Evolutionary conservation across 176 grass and related monocot genomes (phyloP).

Genomic region (Aegilops speltoides): DNA sequence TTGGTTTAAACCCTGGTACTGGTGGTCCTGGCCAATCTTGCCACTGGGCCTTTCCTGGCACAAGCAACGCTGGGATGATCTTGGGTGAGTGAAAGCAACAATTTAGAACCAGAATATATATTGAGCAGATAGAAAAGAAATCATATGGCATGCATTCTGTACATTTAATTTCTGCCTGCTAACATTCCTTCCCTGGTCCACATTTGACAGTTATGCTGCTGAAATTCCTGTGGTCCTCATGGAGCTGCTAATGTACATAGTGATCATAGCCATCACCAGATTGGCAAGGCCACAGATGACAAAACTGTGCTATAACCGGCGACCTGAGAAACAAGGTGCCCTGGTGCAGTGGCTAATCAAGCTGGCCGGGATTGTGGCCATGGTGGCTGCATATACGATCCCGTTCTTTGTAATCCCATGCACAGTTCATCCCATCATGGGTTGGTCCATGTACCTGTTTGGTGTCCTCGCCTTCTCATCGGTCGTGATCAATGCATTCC

Average conservation of each 20-base stretch:
- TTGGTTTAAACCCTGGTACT: constrained; percentile 99
- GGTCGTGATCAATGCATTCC: constrained; percentile 64
- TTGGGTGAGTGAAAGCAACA: constrained; percentile 68
- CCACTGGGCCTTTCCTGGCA: constrained; percentile 95
- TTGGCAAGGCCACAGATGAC: constrained; percentile 67
- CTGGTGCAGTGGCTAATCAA: constrained; percentile 74
- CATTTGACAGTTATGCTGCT: constrained; percentile 66
- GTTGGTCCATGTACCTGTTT: constrained; percentile 86
- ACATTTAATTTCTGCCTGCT: constrained; percentile 19
- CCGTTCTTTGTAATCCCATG: constrained; percentile 90
- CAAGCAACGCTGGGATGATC: constrained; percentile 75
- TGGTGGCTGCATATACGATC: constrained; percentile 60
- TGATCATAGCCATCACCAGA: constrained; percentile 58
- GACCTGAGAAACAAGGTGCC: constrained; percentile 61
- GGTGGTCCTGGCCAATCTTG: constrained; percentile 99
- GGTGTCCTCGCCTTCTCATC: constrained; percentile 57
- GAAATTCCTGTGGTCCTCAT: constrained; percentile 78
- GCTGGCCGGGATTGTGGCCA: constrained; percentile 44
- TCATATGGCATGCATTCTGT: background rate
- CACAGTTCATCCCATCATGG: constrained; percentile 83
- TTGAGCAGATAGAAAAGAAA: background rate
- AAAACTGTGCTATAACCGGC: constrained; percentile 74
- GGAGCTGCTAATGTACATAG: constrained; percentile 63
- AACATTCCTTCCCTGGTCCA: constrained; percentile 9
- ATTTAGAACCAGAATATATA: background rate